Conservation (phyloP, 345 rosid genomes). For the Brassica nigra region DNA sequence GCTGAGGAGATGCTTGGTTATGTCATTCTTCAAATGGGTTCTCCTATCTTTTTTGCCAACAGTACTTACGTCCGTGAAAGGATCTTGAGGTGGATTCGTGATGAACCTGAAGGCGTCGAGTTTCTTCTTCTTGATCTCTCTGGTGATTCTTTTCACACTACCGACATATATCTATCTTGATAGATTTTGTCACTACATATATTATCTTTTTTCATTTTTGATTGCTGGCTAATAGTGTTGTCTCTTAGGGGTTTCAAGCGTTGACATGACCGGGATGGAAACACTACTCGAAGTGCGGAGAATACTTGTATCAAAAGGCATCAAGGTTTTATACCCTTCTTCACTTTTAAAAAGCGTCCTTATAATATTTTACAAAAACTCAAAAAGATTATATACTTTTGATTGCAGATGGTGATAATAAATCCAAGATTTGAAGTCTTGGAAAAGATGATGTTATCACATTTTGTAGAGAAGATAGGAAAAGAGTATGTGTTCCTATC, state of each 20-base stretch:
- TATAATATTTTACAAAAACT: not conserved
- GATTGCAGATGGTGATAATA: constrained; percentile 59
- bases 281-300: constrained; percentile 61
- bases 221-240: not conserved
- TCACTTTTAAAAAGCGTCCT: not conserved
- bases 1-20: constrained; percentile 50
- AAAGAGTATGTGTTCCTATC: constrained; percentile 60
- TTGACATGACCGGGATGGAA: constrained; percentile 80
- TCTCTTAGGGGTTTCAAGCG: constrained; percentile 61
- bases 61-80: constrained; percentile 72
- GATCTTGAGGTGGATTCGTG: constrained; percentile 66
- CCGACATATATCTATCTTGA: not conserved
- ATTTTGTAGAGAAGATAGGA: constrained; percentile 59
- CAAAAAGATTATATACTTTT: not conserved
- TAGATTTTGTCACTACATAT: not conserved
- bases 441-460: constrained; percentile 76
- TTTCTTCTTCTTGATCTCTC: constrained; percentile 73
- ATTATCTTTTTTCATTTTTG: not conserved
- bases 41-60: constrained; percentile 87
- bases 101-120: constrained; percentile 50
- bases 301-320: constrained; percentile 43
- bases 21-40: constrained; percentile 73
- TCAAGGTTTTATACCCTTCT: constrained; percentile 50
- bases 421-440: constrained; percentile 76
- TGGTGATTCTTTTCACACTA: constrained; percentile 44